These are phyloP conservation scores for Xylaria arbuscula DNA, from an alignment of 2,329 filamentous ascomycete genomes.

Conservation along the genomic window DNA sequence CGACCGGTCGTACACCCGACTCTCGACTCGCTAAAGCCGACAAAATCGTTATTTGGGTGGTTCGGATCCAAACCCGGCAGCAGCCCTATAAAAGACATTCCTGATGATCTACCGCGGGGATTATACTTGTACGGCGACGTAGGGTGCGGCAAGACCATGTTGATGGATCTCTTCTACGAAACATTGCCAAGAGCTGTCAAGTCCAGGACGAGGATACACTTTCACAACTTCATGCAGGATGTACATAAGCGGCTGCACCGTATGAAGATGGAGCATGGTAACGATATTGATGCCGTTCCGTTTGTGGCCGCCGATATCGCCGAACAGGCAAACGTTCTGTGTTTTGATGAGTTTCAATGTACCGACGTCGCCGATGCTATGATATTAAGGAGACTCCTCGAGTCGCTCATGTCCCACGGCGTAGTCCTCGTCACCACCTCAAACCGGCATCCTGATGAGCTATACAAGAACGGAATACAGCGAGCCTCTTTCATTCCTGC, in stretches of 20 bases:
- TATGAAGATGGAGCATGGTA: conserved; percentile 89
- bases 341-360: conserved; percentile 99
- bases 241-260: conserved; percentile 91
- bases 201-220: conserved; percentile 92
- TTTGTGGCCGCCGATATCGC: conserved; percentile 97
- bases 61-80: conserved; percentile 64
- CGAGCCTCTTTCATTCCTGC: conserved; percentile 94
- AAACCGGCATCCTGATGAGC: conserved; percentile 93
- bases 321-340: conserved; percentile 83
- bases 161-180: conserved; percentile 98
- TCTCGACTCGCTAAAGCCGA: conserved; percentile 73
- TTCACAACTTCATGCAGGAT: conserved; percentile 99
- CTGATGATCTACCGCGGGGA: conserved; percentile 82
- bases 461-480: conserved; percentile 99
- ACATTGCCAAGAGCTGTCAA: conserved; percentile 83
- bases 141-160: conserved; percentile 97
- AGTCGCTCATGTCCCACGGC: conserved; percentile 94
- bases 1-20: conserved; percentile 81
- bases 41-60: conserved; percentile 68
- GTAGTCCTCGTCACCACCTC: conserved; percentile 96
- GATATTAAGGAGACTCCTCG: conserved; percentile 89
- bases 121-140: conserved; percentile 97
- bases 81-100: conserved; percentile 64
- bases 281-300: conserved; percentile 88
- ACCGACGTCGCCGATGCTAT: conserved; percentile 99